Evolutionary conservation across 768 basidiomycete species (phyloP).

Genomic region (Kwoniella pini): DNA sequence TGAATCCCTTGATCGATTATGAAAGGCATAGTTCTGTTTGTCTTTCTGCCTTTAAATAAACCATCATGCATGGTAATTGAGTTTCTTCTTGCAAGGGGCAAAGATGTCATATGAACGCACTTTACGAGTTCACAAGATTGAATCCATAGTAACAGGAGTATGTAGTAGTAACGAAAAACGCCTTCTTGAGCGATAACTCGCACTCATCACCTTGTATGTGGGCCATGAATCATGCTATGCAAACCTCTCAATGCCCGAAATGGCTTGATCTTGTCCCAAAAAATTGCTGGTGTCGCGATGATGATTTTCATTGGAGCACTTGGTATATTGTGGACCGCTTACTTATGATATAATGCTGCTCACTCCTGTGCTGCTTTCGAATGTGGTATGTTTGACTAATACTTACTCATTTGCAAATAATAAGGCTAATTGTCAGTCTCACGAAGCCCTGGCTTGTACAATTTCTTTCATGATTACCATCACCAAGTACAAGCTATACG

Average conservation of each 20-base stretch:
- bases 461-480: conserved; percentile 29
- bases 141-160: no score
- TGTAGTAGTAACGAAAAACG: no score
- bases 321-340: conserved; percentile 29
- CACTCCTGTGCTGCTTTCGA: conserved; percentile 39
- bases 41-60: no score
- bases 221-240: conserved; percentile 44
- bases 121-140: no score
- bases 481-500: conserved; percentile 41
- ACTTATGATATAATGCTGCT: conserved; percentile 35
- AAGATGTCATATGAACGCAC: no score
- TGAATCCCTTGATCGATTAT: no score
- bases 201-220: conserved; percentile 16
- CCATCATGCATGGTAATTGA: no score
- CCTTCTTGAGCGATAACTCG: no score
- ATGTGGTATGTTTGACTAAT: conserved; percentile 12
- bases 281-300: conserved; percentile 42
- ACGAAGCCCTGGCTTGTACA: conserved; percentile 28
- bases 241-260: conserved; percentile 44
- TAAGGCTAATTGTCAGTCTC: no score
- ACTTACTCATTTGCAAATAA: background rate
- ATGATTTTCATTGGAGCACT: conserved; percentile 45
- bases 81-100: no score
- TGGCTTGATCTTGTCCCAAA: conserved; percentile 45
- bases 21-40: no score